Conservation (phyloP, 176 grass and related monocot genomes). For the maize (Zea mays) region Zm-B73-REFERENCE-NAM-5.0 NC_050099.1:176886501-176887000, state of each 20-base stretch:
- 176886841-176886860: constrained; percentile 83
- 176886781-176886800: no score
- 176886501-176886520: constrained; percentile 57
- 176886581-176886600: constrained; percentile 47
- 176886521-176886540: constrained; percentile 77
- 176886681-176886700: constrained; percentile 58
- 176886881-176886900: constrained; percentile 58
- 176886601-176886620: constrained; percentile 29
- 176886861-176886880: constrained; percentile 71
- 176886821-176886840: constrained; percentile 75
- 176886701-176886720: constrained; percentile 92
- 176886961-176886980: constrained; percentile 79
- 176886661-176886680: constrained; percentile 78
- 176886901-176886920: constrained; percentile 62
- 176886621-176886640: constrained; percentile 88
- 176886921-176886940: constrained; percentile 21
- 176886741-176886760: no score
- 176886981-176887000: constrained; percentile 45
- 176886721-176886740: constrained; percentile 73
- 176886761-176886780: no score
- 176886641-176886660: constrained; percentile 95
- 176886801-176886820: constrained; percentile 49
- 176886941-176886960: constrained; percentile 37
- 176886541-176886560: constrained; percentile 72
- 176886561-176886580: constrained; percentile 49